Conservation (phyloP, 768 basidiomycete species). For the Lactifluus volemus region DNA sequence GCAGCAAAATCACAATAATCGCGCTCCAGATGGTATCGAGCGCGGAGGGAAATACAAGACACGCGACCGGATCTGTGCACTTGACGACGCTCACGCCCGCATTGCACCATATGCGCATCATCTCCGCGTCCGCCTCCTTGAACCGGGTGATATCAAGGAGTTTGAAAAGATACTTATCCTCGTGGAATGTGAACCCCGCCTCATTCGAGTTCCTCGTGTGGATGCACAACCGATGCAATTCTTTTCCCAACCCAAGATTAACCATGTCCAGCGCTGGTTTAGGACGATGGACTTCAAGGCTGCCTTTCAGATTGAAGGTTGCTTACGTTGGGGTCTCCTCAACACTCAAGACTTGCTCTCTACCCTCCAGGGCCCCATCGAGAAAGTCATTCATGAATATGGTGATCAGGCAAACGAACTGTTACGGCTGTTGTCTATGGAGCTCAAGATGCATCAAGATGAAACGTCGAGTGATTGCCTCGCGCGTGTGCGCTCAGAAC, state of each 20-base stretch:
- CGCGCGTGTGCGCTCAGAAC: slow-evolving; percentile 27
- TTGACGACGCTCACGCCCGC: slow-evolving; percentile 48
- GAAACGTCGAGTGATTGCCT: slow-evolving; percentile 41
- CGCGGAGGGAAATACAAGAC: slow-evolving; percentile 19
- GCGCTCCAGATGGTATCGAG: too few species aligned
- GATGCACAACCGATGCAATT: slow-evolving; percentile 43
- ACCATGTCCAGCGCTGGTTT: slow-evolving; percentile 37
- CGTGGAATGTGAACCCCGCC: slow-evolving; percentile 34
- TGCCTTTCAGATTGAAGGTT: slow-evolving; percentile 69
- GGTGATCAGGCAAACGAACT: slow-evolving; percentile 33
- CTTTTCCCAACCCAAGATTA: slow-evolving; percentile 41
- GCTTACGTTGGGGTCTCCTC: slow-evolving; percentile 54
- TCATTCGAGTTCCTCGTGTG: slow-evolving; percentile 28
- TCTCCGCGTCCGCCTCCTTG: slow-evolving; percentile 51
- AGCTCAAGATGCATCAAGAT: slow-evolving; percentile 35
- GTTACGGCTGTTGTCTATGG: slow-evolving; percentile 46
- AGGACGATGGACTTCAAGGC: slow-evolving; percentile 49
- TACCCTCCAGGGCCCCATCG: slow-evolving; percentile 38
- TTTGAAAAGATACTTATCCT: slow-evolving; percentile 48
- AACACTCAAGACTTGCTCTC: slow-evolving; percentile 47
- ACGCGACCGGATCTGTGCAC: slow-evolving; percentile 47
- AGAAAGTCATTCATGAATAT: slow-evolving; percentile 30
- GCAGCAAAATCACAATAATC: slow-evolving; percentile 44
- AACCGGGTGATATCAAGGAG: slow-evolving; percentile 40
- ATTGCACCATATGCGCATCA: slow-evolving; percentile 69